phyloP scores from a whole-genome alignment of 2,329 filamentous ascomycete species.

The Trichoderma sp. region DNA sequence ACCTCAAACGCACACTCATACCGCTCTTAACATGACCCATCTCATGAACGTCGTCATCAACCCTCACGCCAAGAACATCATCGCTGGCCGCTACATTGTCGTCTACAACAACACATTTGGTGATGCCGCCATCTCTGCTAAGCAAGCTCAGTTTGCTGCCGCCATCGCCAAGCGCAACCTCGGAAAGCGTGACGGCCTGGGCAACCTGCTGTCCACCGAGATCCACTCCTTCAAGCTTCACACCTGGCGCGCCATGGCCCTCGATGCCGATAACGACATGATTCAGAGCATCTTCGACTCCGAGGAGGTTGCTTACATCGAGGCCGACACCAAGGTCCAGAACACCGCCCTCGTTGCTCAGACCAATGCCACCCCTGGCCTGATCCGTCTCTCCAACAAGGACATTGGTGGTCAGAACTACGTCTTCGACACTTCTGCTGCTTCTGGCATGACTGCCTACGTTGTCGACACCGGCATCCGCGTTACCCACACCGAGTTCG shows the following conservation, averaged over 20 bases:
- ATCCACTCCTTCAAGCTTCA: slow-evolving; percentile 47
- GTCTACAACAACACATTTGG: slow-evolving; percentile 58
- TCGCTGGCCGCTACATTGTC: slow-evolving; percentile 61
- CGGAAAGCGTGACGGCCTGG: slow-evolving; percentile 47
- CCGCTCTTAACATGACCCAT: slow-evolving; percentile 16
- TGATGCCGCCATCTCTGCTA: slow-evolving; percentile 47
- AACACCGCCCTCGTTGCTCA: slow-evolving; percentile 47
- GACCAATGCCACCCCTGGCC: slow-evolving; percentile 51
- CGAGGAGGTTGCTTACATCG: slow-evolving; percentile 50
- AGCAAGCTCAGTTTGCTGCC: slow-evolving; percentile 47
- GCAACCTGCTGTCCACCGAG: slow-evolving; percentile 46
- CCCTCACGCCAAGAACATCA: slow-evolving; percentile 44
- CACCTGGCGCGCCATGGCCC: slow-evolving; percentile 51
- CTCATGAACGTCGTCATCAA: slow-evolving; percentile 44
- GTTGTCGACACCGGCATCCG: slow-evolving; percentile 65
- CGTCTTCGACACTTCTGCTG: slow-evolving; percentile 51
- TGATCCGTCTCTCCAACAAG: slow-evolving; percentile 52
- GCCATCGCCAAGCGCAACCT: slow-evolving; percentile 57
- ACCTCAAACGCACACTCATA: neutral
- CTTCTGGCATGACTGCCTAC: slow-evolving; percentile 57
- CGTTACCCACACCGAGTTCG: slow-evolving; percentile 53
- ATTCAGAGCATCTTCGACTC: slow-evolving; percentile 48
- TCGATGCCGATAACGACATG: slow-evolving; percentile 51
- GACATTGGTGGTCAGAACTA: slow-evolving; percentile 32
- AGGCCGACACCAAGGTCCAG: slow-evolving; percentile 51